Base-by-base conservation (phyloP, 139 green algal species). In the Picochlorum sp. region DNA sequence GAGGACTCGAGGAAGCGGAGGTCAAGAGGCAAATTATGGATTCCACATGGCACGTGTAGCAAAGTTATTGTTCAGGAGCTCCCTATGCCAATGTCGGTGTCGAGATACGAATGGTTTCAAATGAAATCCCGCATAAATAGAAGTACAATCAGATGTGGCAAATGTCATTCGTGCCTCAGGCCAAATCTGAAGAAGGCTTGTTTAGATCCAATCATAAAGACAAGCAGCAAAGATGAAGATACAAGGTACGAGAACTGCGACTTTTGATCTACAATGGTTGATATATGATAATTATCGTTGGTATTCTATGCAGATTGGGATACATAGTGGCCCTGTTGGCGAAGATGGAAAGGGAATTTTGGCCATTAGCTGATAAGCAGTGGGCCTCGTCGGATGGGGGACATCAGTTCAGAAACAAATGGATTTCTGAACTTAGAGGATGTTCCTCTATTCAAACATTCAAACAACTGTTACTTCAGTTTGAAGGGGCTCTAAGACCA, bases 121-220 rank as follows among this genome's bases (percentile, higher is more conserved):
- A 37, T 54, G 68, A 70, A 80, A 60, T 69, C 72, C 30, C 67
- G 65, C 38, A 59, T 57, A 24, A 30, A 26, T n/a, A n/a, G 31
- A 2, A 45, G 38, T 51, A 58, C 63, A 5, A 21, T 60, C 31
- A 66, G 72, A 23, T 85, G 78, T 65, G 76, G 78, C 11, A 37
- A 65, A 51, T 85, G 79, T 57, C 63, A 69, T 49, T 62, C 64
- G 24, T 85, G 79, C 71, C 34, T 71, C 30, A 61, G 60, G 16
- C 79, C 79, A 28, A 49, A 41, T 3, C 58, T 84, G 69, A 63
- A 58, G 50, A 81, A 84, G 60, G 67, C 41, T 34, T 85, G 79
- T 72, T 50, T 84, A 2, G 64, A 70, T 52, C 79, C 76, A 6
- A 20, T 31, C 4, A 34, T 57, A 24, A 38, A 18, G 2, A 62